Evolutionary conservation across 1,139 yeast species (phyloP).

Genomic region (Diutina catenulata): DNA sequence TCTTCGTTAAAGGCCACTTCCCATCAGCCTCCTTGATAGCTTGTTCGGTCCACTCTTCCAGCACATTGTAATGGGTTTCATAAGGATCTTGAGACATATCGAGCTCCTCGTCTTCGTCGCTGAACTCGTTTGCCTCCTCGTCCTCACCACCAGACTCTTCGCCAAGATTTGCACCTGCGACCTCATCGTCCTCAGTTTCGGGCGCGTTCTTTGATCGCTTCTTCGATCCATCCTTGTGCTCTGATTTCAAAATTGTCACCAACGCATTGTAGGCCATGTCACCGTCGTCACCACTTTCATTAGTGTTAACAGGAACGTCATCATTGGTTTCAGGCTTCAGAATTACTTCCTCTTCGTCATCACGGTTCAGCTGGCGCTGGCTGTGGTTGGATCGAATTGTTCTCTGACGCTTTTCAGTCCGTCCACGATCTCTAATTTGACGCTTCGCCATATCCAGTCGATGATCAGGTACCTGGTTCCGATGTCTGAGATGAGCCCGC

Average conservation of each 20-base stretch:
- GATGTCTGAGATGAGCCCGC: too few relatives aligned
- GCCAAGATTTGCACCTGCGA: conserved; percentile 15
- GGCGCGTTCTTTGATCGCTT: conserved; percentile 12
- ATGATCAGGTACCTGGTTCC: too few relatives aligned
- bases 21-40: conserved; percentile 14
- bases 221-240: conserved; percentile 22
- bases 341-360: not conserved
- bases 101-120: conserved; percentile 13
- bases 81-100: conserved; percentile 44
- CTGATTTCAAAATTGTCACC: conserved; percentile 53
- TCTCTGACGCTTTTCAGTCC: conserved; percentile 10
- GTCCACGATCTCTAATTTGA: conserved; percentile 3
- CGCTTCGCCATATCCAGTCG: conserved; percentile 5
- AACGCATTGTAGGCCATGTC: conserved; percentile 58
- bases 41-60: conserved; percentile 32
- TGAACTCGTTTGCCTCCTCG: conserved; percentile 6
- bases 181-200: conserved; percentile 17
- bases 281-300: not conserved
- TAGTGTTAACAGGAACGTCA: not conserved
- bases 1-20: not conserved
- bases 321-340: not conserved
- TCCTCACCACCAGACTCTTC: conserved; percentile 17
- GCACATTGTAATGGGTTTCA: conserved; percentile 57
- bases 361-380: not conserved
- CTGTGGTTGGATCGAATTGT: conserved; percentile 17